phyloP scores from a whole-genome alignment of 2,329 filamentous ascomycete species.

The Hymenoscyphus linearis region DNA sequence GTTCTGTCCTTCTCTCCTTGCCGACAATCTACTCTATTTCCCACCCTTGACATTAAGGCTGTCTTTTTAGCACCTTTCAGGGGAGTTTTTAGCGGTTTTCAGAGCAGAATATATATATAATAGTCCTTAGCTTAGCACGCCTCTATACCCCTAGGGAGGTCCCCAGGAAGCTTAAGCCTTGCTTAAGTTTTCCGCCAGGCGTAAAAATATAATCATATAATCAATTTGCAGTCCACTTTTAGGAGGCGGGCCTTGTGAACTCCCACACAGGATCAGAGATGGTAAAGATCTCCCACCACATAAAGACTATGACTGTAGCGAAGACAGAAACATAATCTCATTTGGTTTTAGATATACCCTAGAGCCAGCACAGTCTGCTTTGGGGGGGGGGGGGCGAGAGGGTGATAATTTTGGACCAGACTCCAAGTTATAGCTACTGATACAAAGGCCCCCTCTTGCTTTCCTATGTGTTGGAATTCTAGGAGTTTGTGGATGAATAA shows the following conservation, averaged over 20 bases:
- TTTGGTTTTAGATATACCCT: slow-evolving; percentile 29
- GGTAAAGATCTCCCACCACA: slow-evolving; percentile 27
- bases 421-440: slow-evolving; percentile 18
- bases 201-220: too few species aligned
- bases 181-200: too few species aligned
- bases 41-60: too few species aligned
- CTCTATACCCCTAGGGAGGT: too few species aligned
- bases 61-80: too few species aligned
- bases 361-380: slow-evolving; percentile 17
- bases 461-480: not conserved
- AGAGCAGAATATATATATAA: too few species aligned
- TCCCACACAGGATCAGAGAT: slow-evolving; percentile 12
- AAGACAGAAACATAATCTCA: slow-evolving; percentile 20
- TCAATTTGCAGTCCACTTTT: not conserved
- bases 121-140: too few species aligned
- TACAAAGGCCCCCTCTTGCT: not conserved
- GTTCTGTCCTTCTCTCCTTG: too few species aligned
- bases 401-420: slow-evolving; percentile 24
- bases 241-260: slow-evolving; percentile 11
- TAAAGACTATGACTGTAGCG: slow-evolving; percentile 25
- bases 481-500: not conserved
- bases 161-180: too few species aligned
- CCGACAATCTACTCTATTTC: too few species aligned
- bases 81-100: too few species aligned
- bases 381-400: too few species aligned